Base-by-base conservation (phyloP, 306 rosid species). In the Lotus japonicus region DNA sequence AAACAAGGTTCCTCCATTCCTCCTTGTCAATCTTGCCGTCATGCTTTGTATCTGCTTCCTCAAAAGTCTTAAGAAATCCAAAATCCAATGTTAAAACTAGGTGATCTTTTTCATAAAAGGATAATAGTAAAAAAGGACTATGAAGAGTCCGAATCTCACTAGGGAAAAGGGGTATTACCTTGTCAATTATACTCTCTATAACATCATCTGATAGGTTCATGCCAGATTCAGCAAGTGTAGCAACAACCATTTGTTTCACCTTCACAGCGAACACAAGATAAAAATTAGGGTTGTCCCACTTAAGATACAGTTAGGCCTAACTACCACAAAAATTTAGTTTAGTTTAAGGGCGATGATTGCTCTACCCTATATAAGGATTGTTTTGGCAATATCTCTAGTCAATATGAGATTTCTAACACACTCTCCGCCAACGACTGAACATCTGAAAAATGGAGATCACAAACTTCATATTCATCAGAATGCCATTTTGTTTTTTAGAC, bases 221-320 rank as follows among this genome's bases (percentile, higher is more conserved):
- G 12, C 97, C 97, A 77, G 97, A 91, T 79, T 91, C 97, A 21
- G 97, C 97, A 10, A 88, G 95, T 57, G 97, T 91, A 35, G 97
- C 97, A 45, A 92, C 97, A 67, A 89, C 97, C 97, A 92, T 92
- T 85, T 92, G 97, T 87, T 92, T 92, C 83, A 91, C 91, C 97
- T 91, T 36, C 14, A 81, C 0, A 68, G 42, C 0, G 11, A 59
- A 44, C 33, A 5, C 41, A 70, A 49, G 65, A 36, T 43, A 12
- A 26, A 44, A 54, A 52, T 42, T 18, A 26, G 43, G 45, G 28
- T 59, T 28, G 31, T 28, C 26, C 48, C 51, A 26, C 5, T 26
- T 26, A 26, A 5, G 4, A 26, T 26, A 26, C 33, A 3, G 33
- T 26, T 26, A 26, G 33, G 33, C 5, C 33, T 26, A 26, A 26